Evolutionary conservation across 495 filamentous ascomycete genomes (phyloP).

Genomic region (Neurospora sp.): DNA sequence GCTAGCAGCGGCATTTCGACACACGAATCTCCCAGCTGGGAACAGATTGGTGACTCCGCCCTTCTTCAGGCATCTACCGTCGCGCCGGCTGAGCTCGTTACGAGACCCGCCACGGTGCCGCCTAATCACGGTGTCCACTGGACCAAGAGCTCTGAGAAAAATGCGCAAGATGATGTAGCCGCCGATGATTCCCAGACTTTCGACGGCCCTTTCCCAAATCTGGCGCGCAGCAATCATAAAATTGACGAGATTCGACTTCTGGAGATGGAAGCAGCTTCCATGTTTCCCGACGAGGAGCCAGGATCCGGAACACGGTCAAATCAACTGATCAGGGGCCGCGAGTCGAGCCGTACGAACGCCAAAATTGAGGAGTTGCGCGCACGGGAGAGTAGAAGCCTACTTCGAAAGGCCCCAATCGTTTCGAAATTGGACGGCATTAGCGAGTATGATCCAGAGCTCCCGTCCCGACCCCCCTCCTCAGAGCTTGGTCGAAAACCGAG

Average conservation of each 20-base stretch:
- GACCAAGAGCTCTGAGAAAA: constrained; percentile 44
- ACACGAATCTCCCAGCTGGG: constrained; percentile 1
- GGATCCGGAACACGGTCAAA: background rate
- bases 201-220: constrained; percentile 44
- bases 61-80: constrained; percentile 19
- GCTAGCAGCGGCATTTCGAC: background rate
- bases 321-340: constrained; percentile 1
- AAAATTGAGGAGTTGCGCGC: constrained; percentile 46
- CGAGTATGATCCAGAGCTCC: constrained; percentile 38
- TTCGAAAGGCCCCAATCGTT: constrained; percentile 48
- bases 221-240: constrained; percentile 31
- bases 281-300: constrained; percentile 7
- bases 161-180: constrained; percentile 55
- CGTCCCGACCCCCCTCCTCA: constrained; percentile 26
- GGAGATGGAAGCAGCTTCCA: constrained; percentile 35
- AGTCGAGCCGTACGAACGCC: constrained; percentile 19
- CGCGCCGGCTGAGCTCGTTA: constrained; percentile 15
- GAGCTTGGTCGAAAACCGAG: constrained; percentile 17
- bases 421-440: constrained; percentile 48
- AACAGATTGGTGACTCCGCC: constrained; percentile 22
- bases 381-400: constrained; percentile 50
- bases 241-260: constrained; percentile 42
- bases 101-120: constrained; percentile 26
- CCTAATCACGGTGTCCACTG: constrained; percentile 27
- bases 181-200: constrained; percentile 51